A percentile compares a stretch with the other conserved stretches of the same genome.
phyloP scores from a whole-genome alignment of 176 grass and related monocot genomes.

The Panicum miliaceum region DNA sequence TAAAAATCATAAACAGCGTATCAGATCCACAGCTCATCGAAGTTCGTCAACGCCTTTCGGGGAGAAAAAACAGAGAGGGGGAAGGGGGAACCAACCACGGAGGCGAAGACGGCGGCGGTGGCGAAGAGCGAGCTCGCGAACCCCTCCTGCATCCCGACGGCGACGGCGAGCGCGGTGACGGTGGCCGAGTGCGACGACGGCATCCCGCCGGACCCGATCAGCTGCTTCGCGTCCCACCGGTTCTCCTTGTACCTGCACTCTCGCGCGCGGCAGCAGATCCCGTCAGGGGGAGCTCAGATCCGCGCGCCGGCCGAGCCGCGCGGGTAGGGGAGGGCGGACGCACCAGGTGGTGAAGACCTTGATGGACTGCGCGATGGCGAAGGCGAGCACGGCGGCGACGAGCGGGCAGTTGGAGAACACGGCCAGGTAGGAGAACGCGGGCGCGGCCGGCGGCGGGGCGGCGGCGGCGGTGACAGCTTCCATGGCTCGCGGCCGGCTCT shows the following conservation, averaged over 20 bases:
- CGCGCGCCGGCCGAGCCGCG: not conserved
- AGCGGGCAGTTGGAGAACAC: slow-evolving; percentile 75
- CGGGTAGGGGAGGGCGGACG: not conserved
- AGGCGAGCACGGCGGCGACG: slow-evolving; percentile 67
- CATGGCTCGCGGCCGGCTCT: slow-evolving; percentile 31
- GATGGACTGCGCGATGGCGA: slow-evolving; percentile 76
- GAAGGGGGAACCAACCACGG: slow-evolving; percentile 54
- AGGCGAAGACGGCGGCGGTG: slow-evolving; percentile 77
- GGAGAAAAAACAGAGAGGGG: not conserved
- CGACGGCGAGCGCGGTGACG: slow-evolving; percentile 72
- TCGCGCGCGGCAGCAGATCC: slow-evolving; percentile 4
- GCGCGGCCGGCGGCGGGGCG: slow-evolving; percentile 30
- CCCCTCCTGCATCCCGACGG: slow-evolving; percentile 69
- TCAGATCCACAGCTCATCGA: not conserved
- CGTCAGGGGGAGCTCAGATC: slow-evolving; percentile 46
- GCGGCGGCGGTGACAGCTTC: slow-evolving; percentile 25
- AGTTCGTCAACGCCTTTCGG: not conserved
- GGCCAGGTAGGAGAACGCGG: slow-evolving; percentile 70
- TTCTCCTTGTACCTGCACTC: slow-evolving; percentile 84
- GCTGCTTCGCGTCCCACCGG: slow-evolving; percentile 87
- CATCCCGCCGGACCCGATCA: slow-evolving; percentile 85
- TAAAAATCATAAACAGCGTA: not conserved
- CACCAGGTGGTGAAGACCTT: slow-evolving; percentile 95
- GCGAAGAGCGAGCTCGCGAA: slow-evolving; percentile 74
- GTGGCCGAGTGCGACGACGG: slow-evolving; percentile 89